phyloP scores from a whole-genome alignment of 345 rosid genomes.

The Salix suchowensis region DNA sequence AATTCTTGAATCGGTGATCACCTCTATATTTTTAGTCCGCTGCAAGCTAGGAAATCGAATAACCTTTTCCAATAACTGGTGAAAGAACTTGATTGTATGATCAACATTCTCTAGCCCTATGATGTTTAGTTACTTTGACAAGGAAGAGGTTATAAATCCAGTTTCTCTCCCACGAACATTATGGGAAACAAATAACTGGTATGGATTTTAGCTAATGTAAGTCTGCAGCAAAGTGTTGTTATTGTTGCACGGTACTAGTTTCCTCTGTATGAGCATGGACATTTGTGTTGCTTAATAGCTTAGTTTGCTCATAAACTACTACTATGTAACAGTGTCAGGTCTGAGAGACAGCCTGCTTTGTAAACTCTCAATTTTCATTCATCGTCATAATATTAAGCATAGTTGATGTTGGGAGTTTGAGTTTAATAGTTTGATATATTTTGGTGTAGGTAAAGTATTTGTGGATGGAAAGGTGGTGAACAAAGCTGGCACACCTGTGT shows the following conservation, averaged over 20 bases:
- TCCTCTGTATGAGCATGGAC: not conserved
- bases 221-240: not conserved
- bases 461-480: constrained; percentile 79
- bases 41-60: not conserved
- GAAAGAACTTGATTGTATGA: too few species aligned
- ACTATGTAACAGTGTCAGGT: not conserved
- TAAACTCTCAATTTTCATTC: not conserved
- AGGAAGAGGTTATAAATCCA: not conserved
- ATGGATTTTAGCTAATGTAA: not conserved
- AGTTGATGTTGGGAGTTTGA: not conserved
- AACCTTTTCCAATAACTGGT: too few species aligned
- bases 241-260: not conserved
- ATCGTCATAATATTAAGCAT: not conserved
- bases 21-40: not conserved
- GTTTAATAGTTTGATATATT: constrained; percentile 7
- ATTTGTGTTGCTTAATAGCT: not conserved
- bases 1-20: constrained; percentile 8
- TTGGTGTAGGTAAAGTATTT: constrained; percentile 65
- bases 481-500: constrained; percentile 85
- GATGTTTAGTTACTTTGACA: not conserved
- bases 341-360: not conserved
- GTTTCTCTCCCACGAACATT: not conserved
- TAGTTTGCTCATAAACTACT: too few species aligned
- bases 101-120: too few species aligned
- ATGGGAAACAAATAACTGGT: not conserved